phyloP scores from a whole-genome alignment of 2,329 filamentous ascomycete species.

The Venturia oleaginea region DNA sequence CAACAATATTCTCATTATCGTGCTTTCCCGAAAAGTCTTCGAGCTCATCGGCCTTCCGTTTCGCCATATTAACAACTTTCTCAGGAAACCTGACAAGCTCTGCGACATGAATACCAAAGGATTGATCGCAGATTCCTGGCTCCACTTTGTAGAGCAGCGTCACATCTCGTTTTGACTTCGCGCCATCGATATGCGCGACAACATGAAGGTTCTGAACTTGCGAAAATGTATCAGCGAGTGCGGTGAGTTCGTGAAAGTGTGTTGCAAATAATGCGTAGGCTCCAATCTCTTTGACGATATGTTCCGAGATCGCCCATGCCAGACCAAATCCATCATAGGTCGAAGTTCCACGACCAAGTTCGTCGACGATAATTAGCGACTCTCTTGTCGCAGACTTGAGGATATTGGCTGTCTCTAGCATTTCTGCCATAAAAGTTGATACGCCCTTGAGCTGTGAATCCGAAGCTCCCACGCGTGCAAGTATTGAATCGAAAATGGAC shows the following conservation, averaged over 20 bases:
- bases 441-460: conserved; percentile 97
- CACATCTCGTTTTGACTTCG: conserved; percentile 54
- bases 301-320: conserved; percentile 98
- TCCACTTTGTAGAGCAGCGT: conserved; percentile 96
- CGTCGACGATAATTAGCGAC: conserved; percentile 96
- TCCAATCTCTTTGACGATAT: conserved; percentile 90
- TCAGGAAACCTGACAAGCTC: conserved; percentile 93
- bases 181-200: conserved; percentile 74
- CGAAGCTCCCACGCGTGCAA: conserved; percentile 88
- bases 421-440: conserved; percentile 98
- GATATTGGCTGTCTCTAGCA: conserved; percentile 98
- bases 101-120: conserved; percentile 95
- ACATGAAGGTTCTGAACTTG: conserved; percentile 93
- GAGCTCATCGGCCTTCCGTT: conserved; percentile 93
- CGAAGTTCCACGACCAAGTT: conserved; percentile 89
- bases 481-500: conserved; percentile 92
- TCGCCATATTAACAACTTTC: conserved; percentile 99
- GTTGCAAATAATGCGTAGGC: conserved; percentile 95
- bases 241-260: conserved; percentile 96
- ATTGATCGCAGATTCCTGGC: conserved; percentile 91
- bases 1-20: conserved; percentile 46
- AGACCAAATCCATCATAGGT: conserved; percentile 98
- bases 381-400: conserved; percentile 93
- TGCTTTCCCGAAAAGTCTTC: conserved; percentile 88
- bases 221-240: conserved; percentile 74